Evolutionary conservation across 225 moss, liverwort and hornwort species (phyloP).

Genomic region (Pleurozium schreberi): DNA sequence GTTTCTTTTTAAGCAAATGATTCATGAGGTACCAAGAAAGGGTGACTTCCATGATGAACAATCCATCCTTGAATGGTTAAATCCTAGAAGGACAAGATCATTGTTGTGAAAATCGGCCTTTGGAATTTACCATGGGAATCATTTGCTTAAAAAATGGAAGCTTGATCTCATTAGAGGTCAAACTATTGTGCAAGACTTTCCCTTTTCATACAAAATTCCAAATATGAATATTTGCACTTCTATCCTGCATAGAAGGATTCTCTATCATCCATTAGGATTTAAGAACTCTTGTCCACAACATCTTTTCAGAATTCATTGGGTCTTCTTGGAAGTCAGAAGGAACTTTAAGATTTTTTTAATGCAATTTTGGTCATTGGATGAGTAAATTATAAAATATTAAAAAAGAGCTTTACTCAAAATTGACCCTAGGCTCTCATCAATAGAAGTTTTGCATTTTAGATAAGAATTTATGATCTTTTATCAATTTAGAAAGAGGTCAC

Average conservation of each 20-base stretch:
- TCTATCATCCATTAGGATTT: background rate
- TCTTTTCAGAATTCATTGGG: rapidly evolving
- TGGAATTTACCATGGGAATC: too few species aligned
- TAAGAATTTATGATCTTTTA: background rate
- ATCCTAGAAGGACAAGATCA: too few species aligned
- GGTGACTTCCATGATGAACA: too few species aligned
- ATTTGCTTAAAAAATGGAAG: too few species aligned
- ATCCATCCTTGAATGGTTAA: too few species aligned
- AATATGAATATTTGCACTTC: background rate
- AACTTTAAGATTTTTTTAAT: background rate
- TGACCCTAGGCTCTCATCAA: background rate
- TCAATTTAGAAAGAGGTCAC: background rate
- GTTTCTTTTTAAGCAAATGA: too few species aligned
- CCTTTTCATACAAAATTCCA: background rate
- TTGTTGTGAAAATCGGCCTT: too few species aligned
- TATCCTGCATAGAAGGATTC: background rate
- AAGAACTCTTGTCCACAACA: rapidly evolving
- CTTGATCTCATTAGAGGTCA: background rate
- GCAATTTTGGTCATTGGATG: background rate
- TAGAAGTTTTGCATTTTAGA: background rate
- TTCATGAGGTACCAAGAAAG: too few species aligned
- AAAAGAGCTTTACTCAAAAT: background rate
- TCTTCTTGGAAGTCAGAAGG: too few species aligned
- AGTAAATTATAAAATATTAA: background rate
- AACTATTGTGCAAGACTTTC: background rate